Evolutionary conservation across 2,329 filamentous ascomycete species (phyloP), one percentile per base, ranked within the genome.

Genomic region (Paraconiothyrium sp.): DNA sequence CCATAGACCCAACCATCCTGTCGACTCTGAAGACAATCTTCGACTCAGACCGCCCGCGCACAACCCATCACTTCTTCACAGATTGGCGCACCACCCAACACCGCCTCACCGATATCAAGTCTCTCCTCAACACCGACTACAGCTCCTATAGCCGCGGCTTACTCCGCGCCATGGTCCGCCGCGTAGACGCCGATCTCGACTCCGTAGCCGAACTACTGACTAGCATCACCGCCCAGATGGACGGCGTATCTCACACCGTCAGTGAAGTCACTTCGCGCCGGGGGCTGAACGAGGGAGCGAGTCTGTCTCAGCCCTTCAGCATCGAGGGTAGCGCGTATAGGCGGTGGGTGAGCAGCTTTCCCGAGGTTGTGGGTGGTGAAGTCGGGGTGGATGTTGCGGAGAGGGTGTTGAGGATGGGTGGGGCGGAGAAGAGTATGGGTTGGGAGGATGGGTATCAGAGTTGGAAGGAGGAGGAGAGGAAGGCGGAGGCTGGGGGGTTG

Each of bases 331-430:
- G 52, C 3, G 30, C 61, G n/a, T 64, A 59, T 44, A 49, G 54
- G 24, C 34, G 20, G 9, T 67, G 64, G 64, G 55, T 65, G 7
- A 48, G 49, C 6, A 58, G 56, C 1, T 61, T 67, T 16, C 7
- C 47, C n/a, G 64, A 67, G 39, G n/a, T 57, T 13, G 64, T 59
- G 11, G 11, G 14, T 10, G 57, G 58, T 2, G 9, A 43, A 11
- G 37, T 44, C 4, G 27, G 39, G 1, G 13, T 55, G 2, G 39
- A 55, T 2, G 11, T 13, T 13, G 52, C 24, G 22, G 52, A n/a
- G 39, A 16, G n/a, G 24, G 27, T 55, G 37, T 11, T 55, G 52
- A 32, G 39, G 27, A 7, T 35, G 4, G 4, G 7, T 4, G 27
- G 39, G 9, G n/a, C 47, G 16, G 35, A 58, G 27, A 5, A 20